Evolutionary conservation across 768 basidiomycete species (phyloP).

Genomic region (Amanita inopinata): DNA sequence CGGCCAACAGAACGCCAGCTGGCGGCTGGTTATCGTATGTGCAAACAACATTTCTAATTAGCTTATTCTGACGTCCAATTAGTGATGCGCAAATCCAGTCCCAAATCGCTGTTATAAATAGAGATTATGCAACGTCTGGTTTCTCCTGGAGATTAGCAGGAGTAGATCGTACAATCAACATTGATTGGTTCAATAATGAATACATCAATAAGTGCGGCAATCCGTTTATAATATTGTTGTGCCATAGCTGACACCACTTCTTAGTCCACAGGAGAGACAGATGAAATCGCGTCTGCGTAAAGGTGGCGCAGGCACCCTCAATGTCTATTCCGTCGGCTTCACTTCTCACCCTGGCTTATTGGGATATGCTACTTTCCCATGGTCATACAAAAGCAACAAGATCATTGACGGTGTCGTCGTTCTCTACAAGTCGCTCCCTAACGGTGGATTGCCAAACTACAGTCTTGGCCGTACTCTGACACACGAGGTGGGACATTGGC

Average conservation of each 20-base stretch:
- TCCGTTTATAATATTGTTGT: no score
- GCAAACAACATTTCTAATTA: background rate
- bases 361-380: conserved; percentile 29
- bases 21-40: conserved; percentile 17
- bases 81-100: conserved; percentile 17
- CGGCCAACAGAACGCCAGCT: conserved; percentile 7
- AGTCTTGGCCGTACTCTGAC: conserved; percentile 20
- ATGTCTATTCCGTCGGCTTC: conserved; percentile 27
- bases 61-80: background rate
- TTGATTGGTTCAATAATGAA: conserved; percentile 25
- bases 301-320: conserved; percentile 23
- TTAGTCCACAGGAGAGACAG: conserved; percentile 17
- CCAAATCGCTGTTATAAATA: conserved; percentile 25
- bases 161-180: conserved; percentile 21
- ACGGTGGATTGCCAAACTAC: conserved; percentile 22
- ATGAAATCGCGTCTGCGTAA: conserved; percentile 26
- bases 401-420: conserved; percentile 27
- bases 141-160: conserved; percentile 20
- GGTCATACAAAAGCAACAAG: conserved; percentile 19
- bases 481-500: conserved; percentile 28
- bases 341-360: conserved; percentile 22
- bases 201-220: conserved; percentile 14
- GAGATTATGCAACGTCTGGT: conserved; percentile 20
- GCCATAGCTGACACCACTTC: no score
- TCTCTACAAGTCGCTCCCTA: conserved; percentile 16